These are phyloP conservation scores for Babesia bigemina DNA, from an alignment of 169 alveolate genomes.

Conservation along the genomic window DNA sequence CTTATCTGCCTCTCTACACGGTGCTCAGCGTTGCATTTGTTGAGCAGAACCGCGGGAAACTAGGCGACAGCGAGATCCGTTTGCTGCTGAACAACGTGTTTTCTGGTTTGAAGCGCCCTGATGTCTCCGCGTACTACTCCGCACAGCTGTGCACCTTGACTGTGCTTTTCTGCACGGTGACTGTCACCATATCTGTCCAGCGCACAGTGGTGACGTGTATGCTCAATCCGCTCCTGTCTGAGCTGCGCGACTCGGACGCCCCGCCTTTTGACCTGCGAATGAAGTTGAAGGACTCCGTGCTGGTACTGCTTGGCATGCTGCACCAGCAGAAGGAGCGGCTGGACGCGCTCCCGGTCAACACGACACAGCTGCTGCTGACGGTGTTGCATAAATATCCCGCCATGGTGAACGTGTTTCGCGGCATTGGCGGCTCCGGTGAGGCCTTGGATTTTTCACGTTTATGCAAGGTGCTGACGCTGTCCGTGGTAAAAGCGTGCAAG, in stretches of 20 bases:
- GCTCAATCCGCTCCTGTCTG: slow-evolving; percentile 11
- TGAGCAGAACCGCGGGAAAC: slow-evolving; percentile 27
- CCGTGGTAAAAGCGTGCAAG: slow-evolving; percentile 18
- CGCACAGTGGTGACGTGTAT: slow-evolving; percentile 26
- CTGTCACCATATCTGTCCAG: slow-evolving; percentile 38
- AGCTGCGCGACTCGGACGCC: not conserved
- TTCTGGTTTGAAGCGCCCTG: slow-evolving; percentile 26
- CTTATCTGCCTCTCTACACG: slow-evolving; percentile 44
- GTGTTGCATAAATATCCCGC: slow-evolving; percentile 24
- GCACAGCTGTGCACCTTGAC: slow-evolving; percentile 54
- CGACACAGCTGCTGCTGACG: slow-evolving; percentile 8
- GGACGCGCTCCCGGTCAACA: slow-evolving; percentile 19
- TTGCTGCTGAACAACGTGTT: slow-evolving; percentile 31
- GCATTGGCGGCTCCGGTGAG: slow-evolving; percentile 26
- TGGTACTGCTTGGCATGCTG: slow-evolving; percentile 30
- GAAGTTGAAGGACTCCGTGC: slow-evolving; percentile 26
- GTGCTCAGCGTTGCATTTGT: slow-evolving; percentile 34
- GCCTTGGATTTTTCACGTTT: slow-evolving; percentile 41
- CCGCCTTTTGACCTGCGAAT: slow-evolving; percentile 8
- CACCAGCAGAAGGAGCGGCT: slow-evolving; percentile 56
- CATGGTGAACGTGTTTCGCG: slow-evolving; percentile 18
- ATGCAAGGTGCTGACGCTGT: slow-evolving; percentile 31
- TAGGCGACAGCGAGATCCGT: slow-evolving; percentile 49
- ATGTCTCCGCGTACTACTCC: slow-evolving; percentile 14
- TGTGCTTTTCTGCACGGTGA: slow-evolving; percentile 21